Base-by-base conservation (phyloP, 441 rosid species). In the Pelargonium fulgidum region DNA sequence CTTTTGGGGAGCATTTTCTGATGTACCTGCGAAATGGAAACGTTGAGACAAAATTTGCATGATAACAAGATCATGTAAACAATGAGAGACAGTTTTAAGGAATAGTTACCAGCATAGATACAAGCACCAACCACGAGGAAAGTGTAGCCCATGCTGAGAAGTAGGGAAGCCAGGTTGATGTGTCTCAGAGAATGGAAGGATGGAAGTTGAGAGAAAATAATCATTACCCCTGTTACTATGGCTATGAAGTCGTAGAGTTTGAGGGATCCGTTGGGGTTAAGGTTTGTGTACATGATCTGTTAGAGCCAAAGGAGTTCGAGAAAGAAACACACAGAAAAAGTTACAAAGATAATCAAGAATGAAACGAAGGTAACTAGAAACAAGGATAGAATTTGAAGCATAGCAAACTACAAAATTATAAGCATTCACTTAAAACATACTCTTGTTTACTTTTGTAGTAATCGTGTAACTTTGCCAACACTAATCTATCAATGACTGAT, bases 151-250 rank as follows among this genome's bases (percentile, higher is more conserved):
- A 85, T 79, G 36, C 79, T 72, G 54, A 87, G 84, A 52, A 81
- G 19, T n/a, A 85, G 73, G 3, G 87, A 84, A 45, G 78, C 69
- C 42, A 87, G 81, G 64, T 85, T 87, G 70, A 87, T 82, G 65
- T 82, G 81, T 61, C 92, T 80, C 16, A 87, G 75, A 3, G 87
- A 85, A 69, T 85, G 88, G 77, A 87, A 84, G 33, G 92, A 85
- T 42, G 92, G 89, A 20, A 81, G 65, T 78, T 85, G 88, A 39
- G 88, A 87, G 41, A 85, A 67, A 52, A 81, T 4, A 16, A 84
- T 66, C 2, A 76, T 77, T 1, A 69, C 65, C 2, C 59, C 65
- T 20, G 86, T 78, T 59, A 82, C 82, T 9, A 84, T 81, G 3
- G 65, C 58, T 14, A 85, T 84, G 70, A 87, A 85, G 22, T 85